Percentiles rank a stretch among this genome's conserved stretches.
These are phyloP conservation scores for Alternaria sp. DNA, from an alignment of 2,329 filamentous ascomycete genomes.

Conservation along the genomic window DNA sequence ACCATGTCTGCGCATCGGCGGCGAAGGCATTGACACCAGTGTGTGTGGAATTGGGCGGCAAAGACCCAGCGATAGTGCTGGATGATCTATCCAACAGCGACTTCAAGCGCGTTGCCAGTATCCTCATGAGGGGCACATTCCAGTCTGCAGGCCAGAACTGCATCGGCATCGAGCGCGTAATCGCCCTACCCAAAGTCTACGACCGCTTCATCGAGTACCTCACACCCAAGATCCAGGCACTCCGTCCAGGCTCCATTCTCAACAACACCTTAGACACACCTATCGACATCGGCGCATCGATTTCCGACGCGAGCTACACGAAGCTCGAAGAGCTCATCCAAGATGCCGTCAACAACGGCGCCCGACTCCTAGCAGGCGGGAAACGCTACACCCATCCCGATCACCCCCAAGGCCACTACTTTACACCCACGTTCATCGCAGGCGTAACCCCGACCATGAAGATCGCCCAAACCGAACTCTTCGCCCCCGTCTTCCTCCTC, in stretches of 20 bases:
- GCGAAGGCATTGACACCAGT: conserved; percentile 87
- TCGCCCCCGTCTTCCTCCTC: conserved; percentile 86
- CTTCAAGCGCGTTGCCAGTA: conserved; percentile 75
- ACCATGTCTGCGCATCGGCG: conserved; percentile 85
- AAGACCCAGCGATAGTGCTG: conserved; percentile 89
- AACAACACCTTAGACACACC: conserved; percentile 51
- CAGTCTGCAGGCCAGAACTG: conserved; percentile 97
- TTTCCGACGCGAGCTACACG: conserved; percentile 78
- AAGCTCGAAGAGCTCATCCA: conserved; percentile 77
- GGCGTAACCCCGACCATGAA: conserved; percentile 86
- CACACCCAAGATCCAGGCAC: conserved; percentile 72
- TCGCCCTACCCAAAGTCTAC: conserved; percentile 80
- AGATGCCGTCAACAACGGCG: conserved; percentile 79
- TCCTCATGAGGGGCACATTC: conserved; percentile 90
- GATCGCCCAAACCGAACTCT: conserved; percentile 90
- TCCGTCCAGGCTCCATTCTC: conserved; percentile 77
- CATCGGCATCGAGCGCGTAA: conserved; percentile 93
- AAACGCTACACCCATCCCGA: conserved; percentile 73
- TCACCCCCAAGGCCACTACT: conserved; percentile 85
- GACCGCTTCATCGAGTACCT: conserved; percentile 73
- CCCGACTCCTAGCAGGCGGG: conserved; percentile 81
- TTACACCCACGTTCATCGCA: conserved; percentile 86
- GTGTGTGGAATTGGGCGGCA: conserved; percentile 90
- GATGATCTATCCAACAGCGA: conserved; percentile 73
- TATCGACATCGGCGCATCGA: conserved; percentile 87